These are phyloP conservation scores for Rhynchosporium agropyri DNA, from an alignment of 2,329 filamentous ascomycete species.

Conservation along the genomic window DNA sequence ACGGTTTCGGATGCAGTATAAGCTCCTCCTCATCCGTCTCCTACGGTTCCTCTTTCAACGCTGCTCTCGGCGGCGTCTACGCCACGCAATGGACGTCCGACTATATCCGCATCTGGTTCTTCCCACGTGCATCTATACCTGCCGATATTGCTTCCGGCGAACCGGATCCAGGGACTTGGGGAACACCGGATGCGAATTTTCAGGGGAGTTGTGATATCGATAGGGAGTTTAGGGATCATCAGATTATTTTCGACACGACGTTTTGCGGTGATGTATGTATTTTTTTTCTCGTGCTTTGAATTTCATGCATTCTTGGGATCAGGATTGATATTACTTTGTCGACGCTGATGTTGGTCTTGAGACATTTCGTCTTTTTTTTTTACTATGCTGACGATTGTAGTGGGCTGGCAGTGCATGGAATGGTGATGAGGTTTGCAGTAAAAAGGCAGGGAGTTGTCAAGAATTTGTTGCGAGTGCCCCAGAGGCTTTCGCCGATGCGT, in stretches of 20 bases:
- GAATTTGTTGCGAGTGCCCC: slow-evolving; percentile 74
- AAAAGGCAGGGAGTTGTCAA: slow-evolving; percentile 65
- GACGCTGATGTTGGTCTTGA: no score
- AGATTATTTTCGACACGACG: slow-evolving; percentile 71
- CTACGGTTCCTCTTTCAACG: slow-evolving; percentile 46
- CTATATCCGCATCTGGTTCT: slow-evolving; percentile 75
- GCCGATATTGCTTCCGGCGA: slow-evolving; percentile 56
- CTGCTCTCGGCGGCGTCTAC: slow-evolving; percentile 61
- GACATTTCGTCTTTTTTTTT: no score
- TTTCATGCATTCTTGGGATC: not conserved
- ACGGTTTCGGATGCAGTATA: slow-evolving; percentile 48
- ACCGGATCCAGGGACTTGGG: slow-evolving; percentile 69
- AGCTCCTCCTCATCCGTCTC: slow-evolving; percentile 28
- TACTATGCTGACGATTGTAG: slow-evolving; percentile 52
- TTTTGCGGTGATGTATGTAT: slow-evolving; percentile 66
- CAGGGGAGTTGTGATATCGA: slow-evolving; percentile 63
- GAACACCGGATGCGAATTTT: slow-evolving; percentile 68
- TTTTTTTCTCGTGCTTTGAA: not conserved
- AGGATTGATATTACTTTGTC: not conserved
- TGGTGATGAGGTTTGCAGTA: slow-evolving; percentile 49
- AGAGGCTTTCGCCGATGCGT: slow-evolving; percentile 64
- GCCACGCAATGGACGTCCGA: slow-evolving; percentile 71
- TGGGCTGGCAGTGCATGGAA: slow-evolving; percentile 17
- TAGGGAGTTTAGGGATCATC: slow-evolving; percentile 66
- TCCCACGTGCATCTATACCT: slow-evolving; percentile 65